phyloP scores from a whole-genome alignment of 495 filamentous ascomycete species.

The Aspergillus funiculosus region DNA sequence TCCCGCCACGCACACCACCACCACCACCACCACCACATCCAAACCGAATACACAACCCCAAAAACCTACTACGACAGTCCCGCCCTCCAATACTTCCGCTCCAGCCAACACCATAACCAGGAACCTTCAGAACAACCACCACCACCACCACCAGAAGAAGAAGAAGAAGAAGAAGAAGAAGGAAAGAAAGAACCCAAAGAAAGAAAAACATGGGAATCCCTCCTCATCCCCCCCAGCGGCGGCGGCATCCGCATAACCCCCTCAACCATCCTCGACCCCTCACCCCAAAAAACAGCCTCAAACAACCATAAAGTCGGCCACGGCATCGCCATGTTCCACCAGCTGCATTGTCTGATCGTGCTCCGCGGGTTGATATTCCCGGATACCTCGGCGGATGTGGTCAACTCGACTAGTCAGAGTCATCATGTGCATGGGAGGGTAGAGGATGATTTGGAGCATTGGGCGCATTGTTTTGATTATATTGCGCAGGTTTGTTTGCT shows the following conservation, averaged over 20 bases:
- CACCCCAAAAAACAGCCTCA: background rate
- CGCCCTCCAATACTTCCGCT: conserved; percentile 5
- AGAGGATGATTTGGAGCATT: conserved; percentile 13
- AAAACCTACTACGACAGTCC: conserved; percentile 1
- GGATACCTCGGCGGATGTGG: conserved; percentile 5
- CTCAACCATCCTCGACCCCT: background rate
- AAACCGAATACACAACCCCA: conserved; percentile 1
- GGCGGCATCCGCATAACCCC: background rate
- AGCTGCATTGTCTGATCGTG: conserved; percentile 44
- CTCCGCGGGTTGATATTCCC: conserved; percentile 8
- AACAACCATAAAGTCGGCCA: background rate
- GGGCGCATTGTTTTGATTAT: conserved; percentile 22
- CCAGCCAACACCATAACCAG: too few species aligned
- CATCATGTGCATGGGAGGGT: background rate
- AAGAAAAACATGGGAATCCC: conserved; percentile 1
- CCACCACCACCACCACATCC: background rate
- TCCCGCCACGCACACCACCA: too few species aligned
- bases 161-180: too few species aligned
- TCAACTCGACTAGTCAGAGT: conserved; percentile 2
- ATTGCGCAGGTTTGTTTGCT: conserved; percentile 17
- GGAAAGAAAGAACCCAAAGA: background rate
- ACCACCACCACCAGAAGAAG: too few species aligned
- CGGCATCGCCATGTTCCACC: conserved; percentile 45
- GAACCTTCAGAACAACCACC: background rate
- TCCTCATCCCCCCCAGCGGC: conserved; percentile 9